These are phyloP conservation scores for Acmispon strigosus DNA, from an alignment of 306 rosid genomes.

Conservation along the genomic window DNA sequence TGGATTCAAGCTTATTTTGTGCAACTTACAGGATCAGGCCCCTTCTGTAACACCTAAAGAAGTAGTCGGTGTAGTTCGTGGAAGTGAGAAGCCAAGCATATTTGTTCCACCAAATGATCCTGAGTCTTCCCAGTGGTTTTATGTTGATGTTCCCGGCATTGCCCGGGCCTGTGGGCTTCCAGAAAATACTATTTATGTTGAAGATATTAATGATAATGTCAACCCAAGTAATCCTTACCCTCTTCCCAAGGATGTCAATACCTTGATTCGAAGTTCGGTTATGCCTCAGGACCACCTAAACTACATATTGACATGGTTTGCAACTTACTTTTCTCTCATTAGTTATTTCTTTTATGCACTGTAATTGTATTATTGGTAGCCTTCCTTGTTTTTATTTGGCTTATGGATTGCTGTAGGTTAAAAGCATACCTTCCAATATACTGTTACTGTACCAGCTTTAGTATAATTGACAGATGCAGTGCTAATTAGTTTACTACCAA, in stretches of 20 bases:
- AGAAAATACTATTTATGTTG: constrained; percentile 59
- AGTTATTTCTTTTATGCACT: background rate
- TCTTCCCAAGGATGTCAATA: constrained; percentile 69
- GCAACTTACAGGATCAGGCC: constrained; percentile 46
- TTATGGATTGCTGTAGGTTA: background rate
- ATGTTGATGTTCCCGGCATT: constrained; percentile 81
- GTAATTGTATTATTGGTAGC: background rate
- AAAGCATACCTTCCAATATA: background rate
- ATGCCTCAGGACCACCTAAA: constrained; percentile 94
- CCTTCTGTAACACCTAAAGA: constrained; percentile 40
- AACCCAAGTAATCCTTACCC: constrained; percentile 87
- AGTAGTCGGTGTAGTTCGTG: constrained; percentile 78
- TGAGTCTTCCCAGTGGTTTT: constrained; percentile 77
- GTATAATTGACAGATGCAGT: background rate
- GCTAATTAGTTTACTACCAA: background rate
- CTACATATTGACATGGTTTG: constrained; percentile 88
- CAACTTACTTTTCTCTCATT: background rate
- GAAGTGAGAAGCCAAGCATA: constrained; percentile 92
- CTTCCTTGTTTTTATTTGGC: background rate
- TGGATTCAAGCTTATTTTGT: constrained; percentile 13
- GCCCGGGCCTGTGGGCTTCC: constrained; percentile 66
- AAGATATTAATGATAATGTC: constrained; percentile 65
- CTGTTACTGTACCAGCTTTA: background rate
- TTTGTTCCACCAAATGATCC: constrained; percentile 96
- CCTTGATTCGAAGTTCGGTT: constrained; percentile 74